Evolutionary conservation across 768 basidiomycete genomes (phyloP).

Genomic region (Fomitopsis serialis): DNA sequence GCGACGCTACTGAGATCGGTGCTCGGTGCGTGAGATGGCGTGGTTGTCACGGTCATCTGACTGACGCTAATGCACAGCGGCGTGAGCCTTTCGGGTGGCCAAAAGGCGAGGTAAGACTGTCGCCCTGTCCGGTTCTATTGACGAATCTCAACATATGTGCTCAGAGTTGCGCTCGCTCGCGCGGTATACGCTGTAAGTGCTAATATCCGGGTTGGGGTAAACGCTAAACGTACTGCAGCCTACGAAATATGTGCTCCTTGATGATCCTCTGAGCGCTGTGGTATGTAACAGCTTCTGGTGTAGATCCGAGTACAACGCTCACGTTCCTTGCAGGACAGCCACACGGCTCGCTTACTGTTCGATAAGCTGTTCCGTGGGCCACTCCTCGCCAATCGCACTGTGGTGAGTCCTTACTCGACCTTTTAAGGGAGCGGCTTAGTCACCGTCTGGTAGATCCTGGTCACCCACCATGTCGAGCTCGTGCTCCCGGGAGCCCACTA

Average conservation of each 20-base stretch:
- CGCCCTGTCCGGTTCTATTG: neutral
- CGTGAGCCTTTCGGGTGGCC: conserved; percentile 75
- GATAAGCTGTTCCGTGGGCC: conserved; percentile 64
- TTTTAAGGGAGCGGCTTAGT: neutral
- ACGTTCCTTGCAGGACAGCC: conserved; percentile 45
- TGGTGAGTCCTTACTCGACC: conserved; percentile 33
- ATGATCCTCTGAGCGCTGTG: conserved; percentile 80
- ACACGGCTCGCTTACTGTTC: conserved; percentile 58
- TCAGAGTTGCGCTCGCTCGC: conserved; percentile 76
- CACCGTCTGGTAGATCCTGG: conserved; percentile 42
- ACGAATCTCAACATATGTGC: neutral
- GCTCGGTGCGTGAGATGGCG: conserved; percentile 37
- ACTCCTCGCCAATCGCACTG: conserved; percentile 61
- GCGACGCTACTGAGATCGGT: conserved; percentile 82
- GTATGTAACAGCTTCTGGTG: conserved; percentile 37
- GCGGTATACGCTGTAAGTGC: conserved; percentile 70
- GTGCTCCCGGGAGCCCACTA: conserved; percentile 72
- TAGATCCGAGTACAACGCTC: neutral
- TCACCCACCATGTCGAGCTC: conserved; percentile 83
- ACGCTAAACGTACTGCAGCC: conserved; percentile 8
- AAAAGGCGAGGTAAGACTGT: conserved; percentile 61
- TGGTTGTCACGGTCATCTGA: neutral
- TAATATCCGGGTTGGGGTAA: neutral
- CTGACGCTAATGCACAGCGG: conserved; percentile 35
- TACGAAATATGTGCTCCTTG: conserved; percentile 52